phyloP scores from a whole-genome alignment of 1,139 yeast species.

The Candida glucosophila region DNA sequence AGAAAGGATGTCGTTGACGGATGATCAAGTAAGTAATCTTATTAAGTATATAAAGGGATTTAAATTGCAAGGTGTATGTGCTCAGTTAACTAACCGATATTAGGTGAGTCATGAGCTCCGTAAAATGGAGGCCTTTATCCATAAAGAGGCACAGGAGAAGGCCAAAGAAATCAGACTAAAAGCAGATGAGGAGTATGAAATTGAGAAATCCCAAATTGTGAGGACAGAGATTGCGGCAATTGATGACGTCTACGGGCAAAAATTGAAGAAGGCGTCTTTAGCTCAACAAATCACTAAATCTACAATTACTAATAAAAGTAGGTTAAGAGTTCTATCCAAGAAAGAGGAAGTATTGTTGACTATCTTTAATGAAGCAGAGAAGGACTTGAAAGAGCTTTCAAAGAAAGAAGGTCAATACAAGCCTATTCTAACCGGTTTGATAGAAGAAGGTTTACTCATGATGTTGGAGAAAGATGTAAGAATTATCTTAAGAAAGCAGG shows the following conservation, averaged over 20 bases:
- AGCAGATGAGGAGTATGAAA: constrained; percentile 98
- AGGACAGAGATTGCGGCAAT: constrained; percentile 87
- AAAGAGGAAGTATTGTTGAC: constrained; percentile 75
- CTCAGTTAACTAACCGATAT: constrained; percentile 6
- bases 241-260: constrained; percentile 72
- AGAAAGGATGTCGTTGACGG: constrained; percentile 33
- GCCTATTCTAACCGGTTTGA: constrained; percentile 64
- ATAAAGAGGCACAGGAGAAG: constrained; percentile 98
- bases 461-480: constrained; percentile 63
- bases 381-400: constrained; percentile 50
- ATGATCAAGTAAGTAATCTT: constrained; percentile 43
- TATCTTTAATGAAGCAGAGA: constrained; percentile 64
- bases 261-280: constrained; percentile 83
- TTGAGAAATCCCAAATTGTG: constrained; percentile 91
- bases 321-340: constrained; percentile 81
- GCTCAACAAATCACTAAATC: constrained; percentile 95
- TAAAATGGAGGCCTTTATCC: constrained; percentile 98
- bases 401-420: constrained; percentile 46
- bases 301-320: constrained; percentile 88
- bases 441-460: constrained; percentile 74
- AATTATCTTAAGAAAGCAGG: constrained; percentile 64
- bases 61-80: too few relatives aligned
- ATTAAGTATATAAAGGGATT: too few relatives aligned
- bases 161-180: constrained; percentile 92
- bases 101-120: constrained; percentile 92